phyloP scores from a whole-genome alignment of 2,329 filamentous ascomycete genomes.

The Ceratocystis harringtonii region DNA sequence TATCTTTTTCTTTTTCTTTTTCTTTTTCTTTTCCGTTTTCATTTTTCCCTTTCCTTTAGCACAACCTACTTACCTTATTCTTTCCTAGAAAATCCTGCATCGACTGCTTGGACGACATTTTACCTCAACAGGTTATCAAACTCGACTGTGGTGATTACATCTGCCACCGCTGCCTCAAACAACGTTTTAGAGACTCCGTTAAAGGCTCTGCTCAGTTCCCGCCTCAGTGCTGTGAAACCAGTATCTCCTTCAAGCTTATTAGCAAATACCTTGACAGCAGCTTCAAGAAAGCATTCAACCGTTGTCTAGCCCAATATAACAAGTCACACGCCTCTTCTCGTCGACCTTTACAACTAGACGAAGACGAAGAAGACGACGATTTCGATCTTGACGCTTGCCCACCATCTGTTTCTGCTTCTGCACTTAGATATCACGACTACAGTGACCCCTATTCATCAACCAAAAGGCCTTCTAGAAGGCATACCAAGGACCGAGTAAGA shows the following conservation, averaged over 20 bases:
- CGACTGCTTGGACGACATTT: conserved; percentile 55
- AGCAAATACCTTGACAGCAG: conserved; percentile 55
- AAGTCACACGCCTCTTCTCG: conserved; percentile 1
- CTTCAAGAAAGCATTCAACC: conserved; percentile 71
- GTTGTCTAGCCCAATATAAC: conserved; percentile 61
- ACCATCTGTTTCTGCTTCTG: not conserved
- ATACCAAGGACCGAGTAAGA: conserved; percentile 4
- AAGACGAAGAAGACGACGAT: conserved; percentile 9
- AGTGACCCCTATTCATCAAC: conserved; percentile 3
- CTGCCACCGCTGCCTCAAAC: conserved; percentile 63
- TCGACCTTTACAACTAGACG: conserved; percentile 5
- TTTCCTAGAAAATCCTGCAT: conserved; percentile 52
- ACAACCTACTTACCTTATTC: conserved; percentile 3
- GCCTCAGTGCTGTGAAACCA: conserved; percentile 59
- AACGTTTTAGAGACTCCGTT: conserved; percentile 59
- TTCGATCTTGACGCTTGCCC: not conserved
- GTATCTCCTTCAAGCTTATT: conserved; percentile 62
- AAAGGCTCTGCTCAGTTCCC: conserved; percentile 72
- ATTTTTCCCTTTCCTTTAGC: conserved; percentile 2
- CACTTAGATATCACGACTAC: conserved; percentile 5
- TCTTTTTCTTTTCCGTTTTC: not conserved
- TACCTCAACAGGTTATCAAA: conserved; percentile 47
- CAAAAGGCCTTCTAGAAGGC: not conserved
- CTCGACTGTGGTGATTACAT: conserved; percentile 68
- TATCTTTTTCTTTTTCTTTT: not conserved